Percentiles rank a stretch among this genome's conserved stretches.
These are phyloP conservation scores for Naganishia onofrii DNA, from an alignment of 768 basidiomycete species.

Conservation along the genomic window DNA sequence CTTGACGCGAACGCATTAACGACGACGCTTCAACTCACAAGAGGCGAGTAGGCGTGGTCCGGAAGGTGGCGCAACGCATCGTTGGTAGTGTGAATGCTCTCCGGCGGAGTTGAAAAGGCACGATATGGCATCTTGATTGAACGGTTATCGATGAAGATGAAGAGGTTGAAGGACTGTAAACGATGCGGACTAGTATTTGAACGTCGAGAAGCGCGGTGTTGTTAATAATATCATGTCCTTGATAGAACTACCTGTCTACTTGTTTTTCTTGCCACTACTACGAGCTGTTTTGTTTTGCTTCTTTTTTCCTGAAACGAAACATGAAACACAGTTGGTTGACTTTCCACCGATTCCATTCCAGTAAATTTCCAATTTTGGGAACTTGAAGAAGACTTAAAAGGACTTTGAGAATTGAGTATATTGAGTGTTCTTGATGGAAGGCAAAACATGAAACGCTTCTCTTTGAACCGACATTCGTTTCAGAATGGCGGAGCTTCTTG, in stretches of 20 bases:
- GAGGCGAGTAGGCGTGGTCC: constrained; percentile 7
- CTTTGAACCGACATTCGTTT: too few relatives aligned
- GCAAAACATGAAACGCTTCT: neutral
- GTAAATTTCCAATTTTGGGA: neutral
- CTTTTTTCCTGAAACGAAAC: neutral
- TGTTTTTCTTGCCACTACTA: neutral
- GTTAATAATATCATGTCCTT: too few relatives aligned
- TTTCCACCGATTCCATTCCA: neutral
- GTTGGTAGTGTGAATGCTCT: neutral
- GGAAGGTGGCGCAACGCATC: neutral
- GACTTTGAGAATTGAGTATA: neutral
- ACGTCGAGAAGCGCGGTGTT: too few relatives aligned
- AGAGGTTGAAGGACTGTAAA: too few relatives aligned
- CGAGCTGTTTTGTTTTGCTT: neutral
- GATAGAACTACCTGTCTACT: too few relatives aligned
- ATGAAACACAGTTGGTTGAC: neutral
- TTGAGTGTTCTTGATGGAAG: neutral
- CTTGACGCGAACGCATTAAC: neutral
- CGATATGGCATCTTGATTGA: neutral
- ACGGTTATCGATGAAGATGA: neutral
- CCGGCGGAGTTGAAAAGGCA: constrained; percentile 11
- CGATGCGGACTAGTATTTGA: too few relatives aligned
- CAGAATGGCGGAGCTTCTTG: too few relatives aligned
- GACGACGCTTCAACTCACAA: constrained; percentile 1
- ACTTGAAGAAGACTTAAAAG: neutral